Conservation (phyloP, 768 basidiomycete genomes). For the Calocybe indica region DNA sequence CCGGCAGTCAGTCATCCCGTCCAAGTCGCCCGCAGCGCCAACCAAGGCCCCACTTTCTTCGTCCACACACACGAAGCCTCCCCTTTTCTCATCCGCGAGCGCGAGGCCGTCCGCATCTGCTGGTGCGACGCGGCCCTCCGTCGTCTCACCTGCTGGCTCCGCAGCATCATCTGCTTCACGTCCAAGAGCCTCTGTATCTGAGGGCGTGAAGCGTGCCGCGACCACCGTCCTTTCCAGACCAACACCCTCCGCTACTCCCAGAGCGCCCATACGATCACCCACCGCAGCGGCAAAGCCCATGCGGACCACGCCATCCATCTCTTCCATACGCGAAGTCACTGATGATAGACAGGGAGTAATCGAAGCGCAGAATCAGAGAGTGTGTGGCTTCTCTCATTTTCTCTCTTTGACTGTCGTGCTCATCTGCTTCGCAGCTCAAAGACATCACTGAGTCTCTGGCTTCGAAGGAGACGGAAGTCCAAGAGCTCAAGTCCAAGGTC, state of each 20-base stretch:
- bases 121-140: slow-evolving; percentile 37
- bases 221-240: slow-evolving; percentile 33
- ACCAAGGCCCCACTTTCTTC: slow-evolving; percentile 13
- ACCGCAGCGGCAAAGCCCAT: slow-evolving; percentile 33
- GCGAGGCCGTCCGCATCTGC: slow-evolving; percentile 29
- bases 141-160: slow-evolving; percentile 52
- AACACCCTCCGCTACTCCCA: slow-evolving; percentile 25
- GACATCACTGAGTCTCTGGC: slow-evolving; percentile 49
- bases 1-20: not conserved
- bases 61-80: slow-evolving; percentile 24
- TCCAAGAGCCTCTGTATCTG: slow-evolving; percentile 66
- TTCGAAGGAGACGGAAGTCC: slow-evolving; percentile 43
- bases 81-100: slow-evolving; percentile 9
- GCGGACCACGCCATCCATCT: slow-evolving; percentile 53
- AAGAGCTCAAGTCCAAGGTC: slow-evolving; percentile 49
- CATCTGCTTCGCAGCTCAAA: slow-evolving; percentile 40
- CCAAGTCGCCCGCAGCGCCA: slow-evolving; percentile 18
- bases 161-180: slow-evolving; percentile 40
- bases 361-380: slow-evolving; percentile 34
- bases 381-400: not conserved
- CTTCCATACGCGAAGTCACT: slow-evolving; percentile 68
- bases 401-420: not conserved
- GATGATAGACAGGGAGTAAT: slow-evolving; percentile 41
- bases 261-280: slow-evolving; percentile 22
- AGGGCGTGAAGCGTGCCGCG: slow-evolving; percentile 49